Percentiles rank a stretch among this genome's conserved stretches.
Conservation (phyloP, 2,329 filamentous ascomycete species). For the Penicillium sp. region DNA sequence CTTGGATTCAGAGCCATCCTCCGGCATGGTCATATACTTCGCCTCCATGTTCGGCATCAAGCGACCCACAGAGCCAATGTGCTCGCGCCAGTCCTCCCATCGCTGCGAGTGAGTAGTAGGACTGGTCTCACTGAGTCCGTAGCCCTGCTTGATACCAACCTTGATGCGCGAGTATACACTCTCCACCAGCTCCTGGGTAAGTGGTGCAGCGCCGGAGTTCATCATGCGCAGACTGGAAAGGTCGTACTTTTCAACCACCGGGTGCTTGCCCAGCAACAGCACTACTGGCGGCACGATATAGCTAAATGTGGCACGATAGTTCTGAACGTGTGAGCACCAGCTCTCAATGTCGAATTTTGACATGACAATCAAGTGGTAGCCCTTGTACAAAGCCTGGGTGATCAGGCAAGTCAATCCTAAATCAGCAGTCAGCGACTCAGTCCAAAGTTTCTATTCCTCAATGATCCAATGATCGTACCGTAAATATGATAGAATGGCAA, state of each 20-base stretch:
- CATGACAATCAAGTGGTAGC: constrained; percentile 69
- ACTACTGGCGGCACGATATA: constrained; percentile 86
- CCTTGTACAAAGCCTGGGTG: constrained; percentile 66
- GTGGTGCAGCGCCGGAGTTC: constrained; percentile 82
- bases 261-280: constrained; percentile 76
- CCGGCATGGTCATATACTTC: constrained; percentile 69
- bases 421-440: not conserved
- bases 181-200: constrained; percentile 77
- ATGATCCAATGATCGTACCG: constrained; percentile 49
- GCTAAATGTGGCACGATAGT: constrained; percentile 71
- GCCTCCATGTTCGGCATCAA: constrained; percentile 77
- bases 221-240: constrained; percentile 76
- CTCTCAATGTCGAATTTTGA: constrained; percentile 77
- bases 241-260: constrained; percentile 76
- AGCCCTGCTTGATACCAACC: constrained; percentile 86
- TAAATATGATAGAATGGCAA: constrained; percentile 93
- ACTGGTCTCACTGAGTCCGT: constrained; percentile 84
- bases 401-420: constrained; percentile 70
- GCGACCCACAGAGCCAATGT: constrained; percentile 75
- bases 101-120: constrained; percentile 74
- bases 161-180: constrained; percentile 71
- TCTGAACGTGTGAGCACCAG: constrained; percentile 75
- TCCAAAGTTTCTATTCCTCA: not conserved
- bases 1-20: constrained; percentile 46
- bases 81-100: constrained; percentile 73